Percentiles rank a stretch among this genome's conserved stretches.
Evolutionary conservation across 2,329 filamentous ascomycete genomes (phyloP).

Genomic region (Ceratocystis huliohia): DNA sequence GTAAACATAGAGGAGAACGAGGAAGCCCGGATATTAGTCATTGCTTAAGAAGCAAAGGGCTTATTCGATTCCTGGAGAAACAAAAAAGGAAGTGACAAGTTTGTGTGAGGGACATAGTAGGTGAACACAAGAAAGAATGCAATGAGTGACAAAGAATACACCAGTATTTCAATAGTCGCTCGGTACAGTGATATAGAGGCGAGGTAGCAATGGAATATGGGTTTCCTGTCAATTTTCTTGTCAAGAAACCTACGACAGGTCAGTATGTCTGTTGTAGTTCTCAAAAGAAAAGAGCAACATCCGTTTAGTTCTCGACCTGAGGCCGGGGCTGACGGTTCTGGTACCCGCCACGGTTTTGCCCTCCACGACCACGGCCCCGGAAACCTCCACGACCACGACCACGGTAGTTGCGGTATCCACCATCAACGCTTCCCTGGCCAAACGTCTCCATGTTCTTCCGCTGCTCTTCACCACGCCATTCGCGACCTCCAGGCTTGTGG

Average conservation of each 20-base stretch:
- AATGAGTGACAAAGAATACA: not conserved
- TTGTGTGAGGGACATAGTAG: not conserved
- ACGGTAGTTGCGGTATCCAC: conserved; percentile 61
- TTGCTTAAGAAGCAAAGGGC: not conserved
- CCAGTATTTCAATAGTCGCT: not conserved
- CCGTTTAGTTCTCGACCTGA: conserved; percentile 3
- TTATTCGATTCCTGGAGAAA: not conserved
- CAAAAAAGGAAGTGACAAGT: not conserved
- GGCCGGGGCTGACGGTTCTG: conserved; percentile 19
- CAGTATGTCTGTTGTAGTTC: not conserved
- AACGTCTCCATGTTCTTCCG: conserved; percentile 97
- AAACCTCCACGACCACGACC: conserved; percentile 59
- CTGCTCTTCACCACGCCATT: conserved; percentile 86
- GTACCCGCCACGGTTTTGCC: conserved; percentile 29
- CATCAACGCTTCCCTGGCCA: conserved; percentile 88
- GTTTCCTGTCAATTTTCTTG: not conserved
- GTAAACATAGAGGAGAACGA: not conserved
- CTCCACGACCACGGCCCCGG: conserved; percentile 36
- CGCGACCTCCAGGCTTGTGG: conserved; percentile 60
- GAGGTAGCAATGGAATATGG: not conserved
- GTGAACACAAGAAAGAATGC: not conserved
- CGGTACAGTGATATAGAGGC: not conserved
- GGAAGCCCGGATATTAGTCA: not conserved
- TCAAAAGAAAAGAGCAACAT: not conserved
- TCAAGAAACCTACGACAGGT: not conserved